phyloP scores from a whole-genome alignment of 129 eudicot genomes.

The Dittrichia graveolens region DNA sequence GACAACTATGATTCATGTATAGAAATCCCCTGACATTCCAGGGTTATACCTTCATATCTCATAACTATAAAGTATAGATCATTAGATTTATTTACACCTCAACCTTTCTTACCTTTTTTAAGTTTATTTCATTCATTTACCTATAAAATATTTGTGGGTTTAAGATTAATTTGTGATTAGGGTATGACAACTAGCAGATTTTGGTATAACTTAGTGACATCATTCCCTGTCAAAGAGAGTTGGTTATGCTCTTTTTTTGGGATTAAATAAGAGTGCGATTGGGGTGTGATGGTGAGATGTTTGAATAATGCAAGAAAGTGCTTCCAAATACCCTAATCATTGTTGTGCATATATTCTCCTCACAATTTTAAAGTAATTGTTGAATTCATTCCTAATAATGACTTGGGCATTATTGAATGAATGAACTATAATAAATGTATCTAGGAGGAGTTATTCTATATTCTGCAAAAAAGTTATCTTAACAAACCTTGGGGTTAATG shows the following conservation, averaged over 20 bases:
- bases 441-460: background rate
- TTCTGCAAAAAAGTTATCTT: background rate
- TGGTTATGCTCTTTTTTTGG: conserved; percentile 15
- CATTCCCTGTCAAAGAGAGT: background rate
- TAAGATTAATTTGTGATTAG: too few species aligned
- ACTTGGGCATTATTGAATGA: background rate
- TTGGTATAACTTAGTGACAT: conserved; percentile 19
- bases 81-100: background rate
- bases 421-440: background rate
- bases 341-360: conserved; percentile 1
- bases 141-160: too few species aligned
- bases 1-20: conserved; percentile 30
- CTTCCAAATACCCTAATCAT: conserved; percentile 14
- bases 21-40: conserved; percentile 37
- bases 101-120: background rate
- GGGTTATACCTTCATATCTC: conserved; percentile 30
- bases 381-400: conserved; percentile 10
- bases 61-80: background rate
- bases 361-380: conserved; percentile 20
- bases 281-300: conserved; percentile 29
- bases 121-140: background rate
- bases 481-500: background rate
- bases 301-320: conserved; percentile 28
- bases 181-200: too few species aligned
- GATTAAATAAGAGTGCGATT: conserved; percentile 1